A percentile compares a stretch with the other conserved stretches of the same genome.
phyloP scores from a whole-genome alignment of 192 early-diverging fungal genomes.

The Podila minutissima region DNA sequence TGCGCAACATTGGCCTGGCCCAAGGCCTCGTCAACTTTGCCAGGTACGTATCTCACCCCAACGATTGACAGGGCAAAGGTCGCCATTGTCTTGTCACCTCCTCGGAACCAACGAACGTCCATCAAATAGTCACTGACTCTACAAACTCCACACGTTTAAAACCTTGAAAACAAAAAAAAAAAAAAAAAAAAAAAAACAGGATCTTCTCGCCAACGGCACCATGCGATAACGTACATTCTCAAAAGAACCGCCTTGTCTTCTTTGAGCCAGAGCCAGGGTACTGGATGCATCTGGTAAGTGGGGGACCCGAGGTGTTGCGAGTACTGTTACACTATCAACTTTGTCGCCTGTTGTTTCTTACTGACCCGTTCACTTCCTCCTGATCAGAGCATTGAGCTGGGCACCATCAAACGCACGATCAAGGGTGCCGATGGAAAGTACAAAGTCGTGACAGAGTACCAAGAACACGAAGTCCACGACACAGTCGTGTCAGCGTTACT shows the following conservation, averaged over 20 bases:
- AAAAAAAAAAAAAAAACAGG: constrained; percentile 22
- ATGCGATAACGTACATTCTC: constrained; percentile 68
- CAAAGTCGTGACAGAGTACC: constrained; percentile 61
- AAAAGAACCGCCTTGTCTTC: constrained; percentile 68
- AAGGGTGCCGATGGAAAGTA: constrained; percentile 62
- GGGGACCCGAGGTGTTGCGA: constrained; percentile 2
- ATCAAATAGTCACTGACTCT: neutral
- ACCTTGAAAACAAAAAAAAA: neutral
- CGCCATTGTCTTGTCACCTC: too few relatives aligned
- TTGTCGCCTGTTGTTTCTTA: neutral
- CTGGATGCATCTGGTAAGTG: constrained; percentile 68
- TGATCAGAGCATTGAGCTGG: constrained; percentile 50
- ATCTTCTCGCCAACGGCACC: constrained; percentile 61
- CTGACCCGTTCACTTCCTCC: neutral
- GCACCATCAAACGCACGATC: constrained; percentile 42
- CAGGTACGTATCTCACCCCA: constrained; percentile 35
- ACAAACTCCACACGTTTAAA: neutral
- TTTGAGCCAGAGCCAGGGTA: constrained; percentile 65
- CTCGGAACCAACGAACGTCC: neutral
- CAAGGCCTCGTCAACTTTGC: constrained; percentile 79
- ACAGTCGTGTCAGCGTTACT: constrained; percentile 55
- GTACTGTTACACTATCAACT: too few relatives aligned
- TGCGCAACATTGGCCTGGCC: constrained; percentile 78
- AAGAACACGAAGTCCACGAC: constrained; percentile 64
- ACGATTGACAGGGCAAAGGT: neutral